Evolutionary conservation across 345 rosid species (phyloP).

Genomic region (Aurinia saxatilis): DNA sequence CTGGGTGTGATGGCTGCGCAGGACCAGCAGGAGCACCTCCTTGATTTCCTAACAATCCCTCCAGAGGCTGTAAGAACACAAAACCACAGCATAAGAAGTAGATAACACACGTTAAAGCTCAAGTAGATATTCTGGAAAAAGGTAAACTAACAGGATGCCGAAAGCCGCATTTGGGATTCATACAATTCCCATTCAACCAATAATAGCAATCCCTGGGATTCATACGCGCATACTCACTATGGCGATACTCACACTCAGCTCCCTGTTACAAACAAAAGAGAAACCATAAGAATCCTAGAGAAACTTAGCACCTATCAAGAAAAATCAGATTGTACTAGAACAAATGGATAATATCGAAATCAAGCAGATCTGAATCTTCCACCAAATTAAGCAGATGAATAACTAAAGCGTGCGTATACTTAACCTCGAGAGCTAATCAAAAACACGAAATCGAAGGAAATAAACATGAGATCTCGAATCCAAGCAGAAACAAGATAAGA

Average conservation of each 20-base stretch:
- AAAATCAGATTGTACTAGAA: slow-evolving; percentile 1
- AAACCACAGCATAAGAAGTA: slow-evolving; percentile 11
- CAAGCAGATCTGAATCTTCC: slow-evolving; percentile 17
- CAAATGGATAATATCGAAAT: not conserved
- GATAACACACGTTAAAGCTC: not conserved
- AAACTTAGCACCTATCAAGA: no score
- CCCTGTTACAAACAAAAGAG: slow-evolving; percentile 44
- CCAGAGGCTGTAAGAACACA: slow-evolving; percentile 61
- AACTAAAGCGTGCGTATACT: not conserved
- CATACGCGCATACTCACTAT: slow-evolving; percentile 88
- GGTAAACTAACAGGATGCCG: slow-evolving; percentile 83
- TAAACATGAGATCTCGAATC: slow-evolving; percentile 12
- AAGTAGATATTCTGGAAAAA: not conserved
- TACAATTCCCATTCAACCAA: slow-evolving; percentile 89
- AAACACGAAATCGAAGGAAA: not conserved
- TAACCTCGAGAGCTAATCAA: not conserved
- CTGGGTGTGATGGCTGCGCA: slow-evolving; percentile 26
- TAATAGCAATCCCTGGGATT: slow-evolving; percentile 93
- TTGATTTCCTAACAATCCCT: slow-evolving; percentile 70
- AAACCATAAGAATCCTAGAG: not conserved
- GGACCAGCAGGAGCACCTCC: slow-evolving; percentile 41
- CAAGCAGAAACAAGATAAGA: slow-evolving; percentile 10
- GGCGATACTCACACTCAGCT: slow-evolving; percentile 92
- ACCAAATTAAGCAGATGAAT: not conserved
- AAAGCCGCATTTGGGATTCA: slow-evolving; percentile 88